Evolutionary conservation across 352 stramenopile genomes (phyloP).

Genomic region (Globisporangium cylindrosporum): DNA sequence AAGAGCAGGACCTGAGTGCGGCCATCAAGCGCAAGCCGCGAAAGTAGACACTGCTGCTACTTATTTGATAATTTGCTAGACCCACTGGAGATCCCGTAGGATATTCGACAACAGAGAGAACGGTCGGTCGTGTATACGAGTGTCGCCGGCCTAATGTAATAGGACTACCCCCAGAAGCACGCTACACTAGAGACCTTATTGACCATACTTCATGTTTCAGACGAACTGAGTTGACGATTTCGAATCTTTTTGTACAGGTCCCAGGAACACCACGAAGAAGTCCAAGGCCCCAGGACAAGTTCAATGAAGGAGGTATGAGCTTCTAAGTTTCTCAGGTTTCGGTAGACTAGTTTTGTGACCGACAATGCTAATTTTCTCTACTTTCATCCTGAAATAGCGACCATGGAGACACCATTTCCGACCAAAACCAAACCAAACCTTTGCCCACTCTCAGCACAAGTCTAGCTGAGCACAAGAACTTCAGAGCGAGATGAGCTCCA

Average conservation of each 20-base stretch:
- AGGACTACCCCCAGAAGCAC: not conserved
- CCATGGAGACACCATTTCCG: not conserved
- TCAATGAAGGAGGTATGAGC: too few species aligned
- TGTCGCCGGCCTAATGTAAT: not conserved
- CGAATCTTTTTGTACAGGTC: not conserved
- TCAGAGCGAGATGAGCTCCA: not conserved
- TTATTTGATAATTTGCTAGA: slow-evolving; percentile 11
- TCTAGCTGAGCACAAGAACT: not conserved
- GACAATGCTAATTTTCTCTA: not conserved
- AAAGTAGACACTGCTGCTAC: slow-evolving; percentile 8
- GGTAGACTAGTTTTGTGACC: not conserved
- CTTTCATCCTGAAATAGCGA: not conserved
- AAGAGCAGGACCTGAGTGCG: slow-evolving; percentile 61
- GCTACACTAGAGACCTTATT: too few species aligned
- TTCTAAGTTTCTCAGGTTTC: not conserved
- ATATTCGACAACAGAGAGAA: not conserved
- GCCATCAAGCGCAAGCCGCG: slow-evolving; percentile 71
- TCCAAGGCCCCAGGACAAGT: not conserved
- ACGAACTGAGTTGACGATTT: too few species aligned
- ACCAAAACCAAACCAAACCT: not conserved
- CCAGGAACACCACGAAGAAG: not conserved
- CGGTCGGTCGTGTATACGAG: not conserved
- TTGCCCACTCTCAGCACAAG: not conserved
- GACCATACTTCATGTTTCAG: too few species aligned
- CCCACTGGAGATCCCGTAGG: not conserved